Evolutionary conservation across 2,329 filamentous ascomycete genomes (phyloP).

Genomic region (Fusarium buxicola): DNA sequence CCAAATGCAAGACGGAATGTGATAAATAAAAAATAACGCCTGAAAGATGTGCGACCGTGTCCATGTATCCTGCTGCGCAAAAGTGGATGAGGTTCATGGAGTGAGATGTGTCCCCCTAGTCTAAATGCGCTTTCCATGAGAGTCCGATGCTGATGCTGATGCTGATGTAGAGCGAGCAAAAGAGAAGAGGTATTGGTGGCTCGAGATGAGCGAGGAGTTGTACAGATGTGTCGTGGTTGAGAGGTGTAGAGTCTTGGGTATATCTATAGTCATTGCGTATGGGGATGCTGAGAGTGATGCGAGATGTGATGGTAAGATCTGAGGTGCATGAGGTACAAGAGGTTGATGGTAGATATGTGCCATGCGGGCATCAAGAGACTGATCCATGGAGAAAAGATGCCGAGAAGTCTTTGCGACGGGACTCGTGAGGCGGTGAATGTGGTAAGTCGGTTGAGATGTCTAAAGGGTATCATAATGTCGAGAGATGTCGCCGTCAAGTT

Average conservation of each 20-base stretch:
- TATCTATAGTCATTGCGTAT: conserved; percentile 42
- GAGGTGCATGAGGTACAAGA: background rate
- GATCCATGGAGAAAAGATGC: conserved; percentile 15
- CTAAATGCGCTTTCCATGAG: conserved; percentile 41
- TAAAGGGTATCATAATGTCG: conserved; percentile 41
- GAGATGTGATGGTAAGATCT: conserved; percentile 19
- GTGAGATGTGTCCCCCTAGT: conserved; percentile 23
- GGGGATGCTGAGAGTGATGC: conserved; percentile 30
- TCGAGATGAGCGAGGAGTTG: conserved; percentile 23
- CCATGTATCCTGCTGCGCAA: conserved; percentile 7
- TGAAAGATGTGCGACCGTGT: conserved; percentile 19
- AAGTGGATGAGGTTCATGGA: conserved; percentile 5
- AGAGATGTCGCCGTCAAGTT: conserved; percentile 5
- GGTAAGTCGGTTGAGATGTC: conserved; percentile 7
- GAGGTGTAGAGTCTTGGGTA: conserved; percentile 9
- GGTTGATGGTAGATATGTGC: conserved; percentile 17
- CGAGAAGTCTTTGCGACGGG: background rate
- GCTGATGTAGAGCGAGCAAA: conserved; percentile 18
- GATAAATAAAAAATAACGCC: conserved; percentile 36
- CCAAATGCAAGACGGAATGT: conserved; percentile 33
- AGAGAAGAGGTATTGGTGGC: conserved; percentile 11
- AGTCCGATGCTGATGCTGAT: conserved; percentile 27
- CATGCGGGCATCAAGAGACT: background rate
- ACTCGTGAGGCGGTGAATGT: conserved; percentile 14
- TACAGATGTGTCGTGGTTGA: conserved; percentile 20